Evolutionary conservation across 257 asterid genomes (phyloP), one percentile per base, ranked within the genome.

Genomic region (Solanum okadae): DNA sequence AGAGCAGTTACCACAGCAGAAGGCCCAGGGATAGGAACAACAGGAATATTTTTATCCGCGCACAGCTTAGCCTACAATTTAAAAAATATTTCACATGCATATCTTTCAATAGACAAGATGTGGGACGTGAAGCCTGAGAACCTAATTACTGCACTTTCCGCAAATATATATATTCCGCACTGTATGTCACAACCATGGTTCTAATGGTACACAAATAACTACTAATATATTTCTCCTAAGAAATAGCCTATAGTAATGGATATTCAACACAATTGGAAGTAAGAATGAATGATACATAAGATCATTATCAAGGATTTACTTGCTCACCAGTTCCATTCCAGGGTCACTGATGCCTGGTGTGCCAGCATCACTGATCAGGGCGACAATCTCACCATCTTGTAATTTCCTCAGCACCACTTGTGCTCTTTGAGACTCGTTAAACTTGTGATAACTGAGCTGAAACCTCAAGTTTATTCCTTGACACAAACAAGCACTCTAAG

Each of bases 331-430:
- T 87, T 96, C 98, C 90, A 90, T 90, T 84, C 99, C 99, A 87
- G 99, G 99, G 88, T 97, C 99, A 81, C 99, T 94, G 87, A 97
- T 96, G 90, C 99, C 95, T 6, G 98, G 98, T 79, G 93, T 96
- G 77, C 99, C 99, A 34, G 99, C 99, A 92, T 97, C 99, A 85
- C 98, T 94, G 83, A 97, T 94, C 84, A 95, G 88, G n/a, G 99
- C 98, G 87, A 96, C 95, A 72, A 96, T 91, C 89, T 97, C 98
- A 52, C 98, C 99, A 46, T 91, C 90, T 75, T 89, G 94, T 89
- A 97, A 87, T 92, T 96, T 93, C 87, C 87, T 94, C 87, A 97
- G 89, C 81, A 94, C 98, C 27, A 89, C 91, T 89, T 93, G 96
- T 91, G 92, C 99, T 87, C 99, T 89, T 91, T 92, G 98, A 90